A percentile compares a stretch with the other conserved stretches of the same genome.
phyloP scores from a whole-genome alignment of 2,329 filamentous ascomycete species.

The Cryphonectria parasitica region DNA sequence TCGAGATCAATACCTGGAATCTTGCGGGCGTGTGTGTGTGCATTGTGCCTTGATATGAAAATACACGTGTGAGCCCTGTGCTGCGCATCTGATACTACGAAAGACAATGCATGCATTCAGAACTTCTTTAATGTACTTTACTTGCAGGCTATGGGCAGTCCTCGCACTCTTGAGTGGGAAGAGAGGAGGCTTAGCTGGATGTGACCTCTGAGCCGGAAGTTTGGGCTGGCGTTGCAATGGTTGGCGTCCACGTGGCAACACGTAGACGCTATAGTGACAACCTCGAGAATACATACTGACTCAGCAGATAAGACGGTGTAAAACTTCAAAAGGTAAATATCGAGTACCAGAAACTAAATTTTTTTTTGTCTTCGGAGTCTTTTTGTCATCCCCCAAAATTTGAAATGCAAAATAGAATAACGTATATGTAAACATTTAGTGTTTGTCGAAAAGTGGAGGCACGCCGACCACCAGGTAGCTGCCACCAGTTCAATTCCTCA shows the following conservation, averaged over 20 bases:
- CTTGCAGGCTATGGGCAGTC: background rate
- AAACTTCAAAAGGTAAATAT: background rate
- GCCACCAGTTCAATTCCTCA: background rate
- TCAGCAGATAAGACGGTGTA: background rate
- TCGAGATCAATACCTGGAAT: background rate
- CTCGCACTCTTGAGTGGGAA: slow-evolving; percentile 16
- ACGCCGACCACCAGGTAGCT: background rate
- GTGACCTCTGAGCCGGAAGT: too few relatives aligned
- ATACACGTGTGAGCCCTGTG: slow-evolving; percentile 14
- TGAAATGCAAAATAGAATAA: too few relatives aligned
- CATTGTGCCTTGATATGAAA: background rate
- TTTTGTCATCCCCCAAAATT: too few relatives aligned
- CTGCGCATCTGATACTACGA: background rate
- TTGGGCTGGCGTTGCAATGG: background rate
- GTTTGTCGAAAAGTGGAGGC: background rate
- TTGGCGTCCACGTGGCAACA: background rate
- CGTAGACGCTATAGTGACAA: background rate
- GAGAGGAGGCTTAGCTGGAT: background rate
- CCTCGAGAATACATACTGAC: background rate
- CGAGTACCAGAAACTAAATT: background rate
- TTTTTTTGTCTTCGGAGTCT: too few relatives aligned
- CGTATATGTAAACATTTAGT: too few relatives aligned
- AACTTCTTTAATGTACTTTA: too few relatives aligned
- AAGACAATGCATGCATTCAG: background rate
- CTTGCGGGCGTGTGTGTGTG: background rate